Base-by-base conservation (phyloP, 2,329 filamentous ascomycete genomes). In the Trichophyton verrucosum region DNA sequence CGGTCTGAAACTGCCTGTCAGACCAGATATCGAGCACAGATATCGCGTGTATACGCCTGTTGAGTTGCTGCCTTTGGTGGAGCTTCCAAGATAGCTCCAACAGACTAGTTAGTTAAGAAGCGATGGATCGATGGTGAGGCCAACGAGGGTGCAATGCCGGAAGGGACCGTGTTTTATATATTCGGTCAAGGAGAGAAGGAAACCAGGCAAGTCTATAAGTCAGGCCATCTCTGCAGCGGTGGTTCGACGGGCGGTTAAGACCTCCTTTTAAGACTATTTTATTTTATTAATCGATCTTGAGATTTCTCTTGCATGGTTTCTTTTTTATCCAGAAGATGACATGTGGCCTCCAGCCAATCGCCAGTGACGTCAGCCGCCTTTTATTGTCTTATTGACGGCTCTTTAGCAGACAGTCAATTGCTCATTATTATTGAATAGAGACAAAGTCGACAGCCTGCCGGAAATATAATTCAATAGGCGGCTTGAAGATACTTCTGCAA, bases 341-440 rank as follows among this genome's bases (percentile, higher is more conserved):
- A 59, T 59, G 57, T 59, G 57, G 57, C 57, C 57, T 59, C 57
- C 57, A 55, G 4, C 51, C 51, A 55, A 55, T 55, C 13, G n/a
- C n/a, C 8, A 30, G 51, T 55, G 51, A 55, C 51, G 51, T 55
- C 51, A 55, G 51, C 27, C 15, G n/a, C 15, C 6, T 30, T 30
- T 27, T 27, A 17, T n/a, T 44, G 40, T 44, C 15, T 38, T 38
- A 38, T 38, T 38, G 11, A 38, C 33, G 11, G 33, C 11, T 13
- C 13, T 30, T 38, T 38, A 33, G 30, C 9, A 7, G 30, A 11
- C 8, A 13, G 33, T 38, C 9, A 30, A 30, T 30, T 30, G 27
- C 27, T 38, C 33, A 36, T 24, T 2, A 2, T 20, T 20, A 24
- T 38, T 38, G 33, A 38, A 13, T 13, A 38, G 33, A 38, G 33